phyloP scores from a whole-genome alignment of 805 yeast species.

The Candida sakaeoensis region DNA sequence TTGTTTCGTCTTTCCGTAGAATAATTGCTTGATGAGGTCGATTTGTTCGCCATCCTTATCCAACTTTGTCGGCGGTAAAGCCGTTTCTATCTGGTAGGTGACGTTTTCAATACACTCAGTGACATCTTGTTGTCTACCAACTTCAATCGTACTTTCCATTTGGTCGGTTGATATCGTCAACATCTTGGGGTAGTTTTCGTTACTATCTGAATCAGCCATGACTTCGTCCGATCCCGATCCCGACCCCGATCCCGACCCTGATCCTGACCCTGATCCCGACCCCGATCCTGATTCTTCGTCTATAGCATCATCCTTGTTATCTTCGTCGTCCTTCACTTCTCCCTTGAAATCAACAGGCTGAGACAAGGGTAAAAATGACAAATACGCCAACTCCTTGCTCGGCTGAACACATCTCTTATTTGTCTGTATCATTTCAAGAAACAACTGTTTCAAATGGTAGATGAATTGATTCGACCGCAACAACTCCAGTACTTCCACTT shows the following conservation, averaged over 20 bases:
- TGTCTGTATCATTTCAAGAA: constrained; percentile 64
- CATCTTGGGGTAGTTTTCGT: constrained; percentile 14
- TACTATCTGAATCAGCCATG: constrained; percentile 1
- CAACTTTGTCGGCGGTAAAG: constrained; percentile 60
- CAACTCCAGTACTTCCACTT: constrained; percentile 73
- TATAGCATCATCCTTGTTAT: not conserved
- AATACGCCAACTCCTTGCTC: constrained; percentile 75
- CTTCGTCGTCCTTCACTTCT: constrained; percentile 9
- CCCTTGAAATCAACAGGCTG: constrained; percentile 58
- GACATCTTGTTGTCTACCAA: constrained; percentile 95
- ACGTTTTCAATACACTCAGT: constrained; percentile 97
- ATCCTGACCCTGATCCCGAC: no score
- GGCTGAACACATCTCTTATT: constrained; percentile 70
- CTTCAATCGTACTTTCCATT: constrained; percentile 68
- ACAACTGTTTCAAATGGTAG: constrained; percentile 66
- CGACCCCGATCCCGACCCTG: no score
- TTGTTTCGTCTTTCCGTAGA: constrained; percentile 85
- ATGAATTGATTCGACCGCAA: constrained; percentile 80
- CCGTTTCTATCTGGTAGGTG: constrained; percentile 84
- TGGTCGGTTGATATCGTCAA: constrained; percentile 53
- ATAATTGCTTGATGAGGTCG: constrained; percentile 75
- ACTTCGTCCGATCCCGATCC: no score
- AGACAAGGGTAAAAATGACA: constrained; percentile 76
- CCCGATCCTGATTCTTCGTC: constrained; percentile 4
- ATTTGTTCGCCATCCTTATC: constrained; percentile 74